Evolutionary conservation across 768 basidiomycete genomes (phyloP).

Genomic region (Lactarius tabidus): DNA sequence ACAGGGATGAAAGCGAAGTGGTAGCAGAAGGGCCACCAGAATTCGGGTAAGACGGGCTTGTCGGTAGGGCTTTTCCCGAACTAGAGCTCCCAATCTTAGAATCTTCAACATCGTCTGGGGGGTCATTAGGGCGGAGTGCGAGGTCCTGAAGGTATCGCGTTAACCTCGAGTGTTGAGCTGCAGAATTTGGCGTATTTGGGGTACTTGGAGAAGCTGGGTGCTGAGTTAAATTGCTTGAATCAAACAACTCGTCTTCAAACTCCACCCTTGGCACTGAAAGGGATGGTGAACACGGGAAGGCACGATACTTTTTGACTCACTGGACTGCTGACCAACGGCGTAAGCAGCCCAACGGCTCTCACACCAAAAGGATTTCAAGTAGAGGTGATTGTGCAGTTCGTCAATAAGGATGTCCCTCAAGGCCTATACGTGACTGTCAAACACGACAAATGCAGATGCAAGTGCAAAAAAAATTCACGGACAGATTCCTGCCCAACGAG

Average conservation of each 20-base stretch:
- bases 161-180: slow-evolving; percentile 47
- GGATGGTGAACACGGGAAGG: slow-evolving; percentile 13
- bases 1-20: slow-evolving; percentile 24
- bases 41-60: slow-evolving; percentile 24
- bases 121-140: slow-evolving; percentile 69
- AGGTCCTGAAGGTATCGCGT: slow-evolving; percentile 62
- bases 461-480: slow-evolving; percentile 34
- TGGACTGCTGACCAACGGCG: slow-evolving; percentile 65
- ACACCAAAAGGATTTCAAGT: slow-evolving; percentile 95
- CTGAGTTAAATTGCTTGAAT: slow-evolving; percentile 29
- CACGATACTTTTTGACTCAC: slow-evolving; percentile 46
- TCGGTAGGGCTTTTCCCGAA: slow-evolving; percentile 24
- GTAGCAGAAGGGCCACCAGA: slow-evolving; percentile 24
- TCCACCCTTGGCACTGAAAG: slow-evolving; percentile 60
- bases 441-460: background rate
- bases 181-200: slow-evolving; percentile 42
- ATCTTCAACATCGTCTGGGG: slow-evolving; percentile 62
- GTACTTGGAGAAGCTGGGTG: slow-evolving; percentile 32
- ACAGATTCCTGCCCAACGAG: slow-evolving; percentile 84
- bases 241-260: slow-evolving; percentile 48
- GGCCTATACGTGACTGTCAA: slow-evolving; percentile 47
- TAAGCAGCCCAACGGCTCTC: slow-evolving; percentile 90
- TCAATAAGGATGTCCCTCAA: slow-evolving; percentile 91
- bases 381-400: slow-evolving; percentile 95
- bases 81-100: slow-evolving; percentile 31